Percentiles rank a stretch among this genome's conserved stretches.
phyloP scores from a whole-genome alignment of 805 yeast genomes.

The Nakazawaea molendinolei region DNA sequence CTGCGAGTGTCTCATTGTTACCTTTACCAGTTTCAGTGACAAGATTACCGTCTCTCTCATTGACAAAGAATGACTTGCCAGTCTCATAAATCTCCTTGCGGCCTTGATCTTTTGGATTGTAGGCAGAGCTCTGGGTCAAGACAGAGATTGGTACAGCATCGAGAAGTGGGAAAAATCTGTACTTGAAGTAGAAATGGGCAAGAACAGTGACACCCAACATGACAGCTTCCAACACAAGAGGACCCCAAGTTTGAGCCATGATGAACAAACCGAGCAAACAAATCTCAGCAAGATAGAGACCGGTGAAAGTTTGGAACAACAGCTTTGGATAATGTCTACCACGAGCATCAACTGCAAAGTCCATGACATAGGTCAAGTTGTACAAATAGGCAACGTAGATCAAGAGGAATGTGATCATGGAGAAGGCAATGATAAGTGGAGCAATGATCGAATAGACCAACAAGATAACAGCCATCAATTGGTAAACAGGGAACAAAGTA shows the following conservation, averaged over 20 bases:
- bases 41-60: not conserved
- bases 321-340: constrained; percentile 74
- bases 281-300: constrained; percentile 63
- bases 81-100: constrained; percentile 44
- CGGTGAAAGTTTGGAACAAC: constrained; percentile 65
- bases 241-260: constrained; percentile 74
- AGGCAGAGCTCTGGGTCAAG: constrained; percentile 41
- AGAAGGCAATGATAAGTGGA: constrained; percentile 64
- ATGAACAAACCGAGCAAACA: constrained; percentile 68
- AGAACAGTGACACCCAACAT: constrained; percentile 49
- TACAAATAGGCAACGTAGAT: constrained; percentile 58
- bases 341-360: constrained; percentile 54
- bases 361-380: constrained; percentile 55
- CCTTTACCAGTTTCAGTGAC: not conserved
- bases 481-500: constrained; percentile 69
- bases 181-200: constrained; percentile 52
- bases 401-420: constrained; percentile 50
- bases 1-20: constrained; percentile 7
- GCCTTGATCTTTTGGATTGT: constrained; percentile 66
- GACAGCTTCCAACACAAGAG: constrained; percentile 64
- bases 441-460: constrained; percentile 74
- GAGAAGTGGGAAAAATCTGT: constrained; percentile 53
- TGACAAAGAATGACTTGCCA: constrained; percentile 33
- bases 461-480: constrained; percentile 66
- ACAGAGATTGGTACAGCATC: constrained; percentile 70